These are phyloP conservation scores for Claviceps pazoutovae DNA, from an alignment of 2,329 filamentous ascomycete genomes.

Conservation along the genomic window DNA sequence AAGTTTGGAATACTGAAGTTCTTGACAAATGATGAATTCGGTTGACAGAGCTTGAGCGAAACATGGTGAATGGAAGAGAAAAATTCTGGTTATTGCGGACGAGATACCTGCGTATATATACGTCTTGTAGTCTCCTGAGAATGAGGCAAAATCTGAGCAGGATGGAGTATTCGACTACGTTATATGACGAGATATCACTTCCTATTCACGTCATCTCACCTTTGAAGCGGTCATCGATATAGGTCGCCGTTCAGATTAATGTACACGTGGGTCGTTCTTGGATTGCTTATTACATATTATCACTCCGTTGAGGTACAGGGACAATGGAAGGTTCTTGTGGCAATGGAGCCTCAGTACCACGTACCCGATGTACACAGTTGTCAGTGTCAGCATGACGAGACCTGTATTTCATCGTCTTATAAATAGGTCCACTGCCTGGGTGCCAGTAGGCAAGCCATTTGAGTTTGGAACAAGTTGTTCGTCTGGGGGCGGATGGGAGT, in stretches of 20 bases:
- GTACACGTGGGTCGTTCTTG: not conserved
- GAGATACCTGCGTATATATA: not conserved
- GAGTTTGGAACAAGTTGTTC: not conserved
- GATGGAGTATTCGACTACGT: not conserved
- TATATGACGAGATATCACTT: not conserved
- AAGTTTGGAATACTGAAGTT: not conserved
- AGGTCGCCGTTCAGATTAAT: not conserved
- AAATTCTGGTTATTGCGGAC: not conserved
- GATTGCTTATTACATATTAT: not conserved
- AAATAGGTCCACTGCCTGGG: not conserved
- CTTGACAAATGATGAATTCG: not conserved
- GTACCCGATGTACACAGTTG: not conserved
- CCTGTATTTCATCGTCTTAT: not conserved
- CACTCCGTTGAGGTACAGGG: not conserved
- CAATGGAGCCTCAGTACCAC: not conserved
- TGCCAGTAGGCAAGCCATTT: not conserved
- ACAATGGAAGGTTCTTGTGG: not conserved
- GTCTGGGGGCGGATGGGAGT: no score
- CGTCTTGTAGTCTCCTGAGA: not conserved
- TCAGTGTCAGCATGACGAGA: not conserved
- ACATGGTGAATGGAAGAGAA: not conserved
- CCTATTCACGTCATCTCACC: not conserved
- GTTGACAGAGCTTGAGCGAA: not conserved
- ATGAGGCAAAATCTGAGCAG: not conserved
- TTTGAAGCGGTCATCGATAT: not conserved